phyloP scores from a whole-genome alignment of 1,139 yeast species.

The Pichia sp. region DNA sequence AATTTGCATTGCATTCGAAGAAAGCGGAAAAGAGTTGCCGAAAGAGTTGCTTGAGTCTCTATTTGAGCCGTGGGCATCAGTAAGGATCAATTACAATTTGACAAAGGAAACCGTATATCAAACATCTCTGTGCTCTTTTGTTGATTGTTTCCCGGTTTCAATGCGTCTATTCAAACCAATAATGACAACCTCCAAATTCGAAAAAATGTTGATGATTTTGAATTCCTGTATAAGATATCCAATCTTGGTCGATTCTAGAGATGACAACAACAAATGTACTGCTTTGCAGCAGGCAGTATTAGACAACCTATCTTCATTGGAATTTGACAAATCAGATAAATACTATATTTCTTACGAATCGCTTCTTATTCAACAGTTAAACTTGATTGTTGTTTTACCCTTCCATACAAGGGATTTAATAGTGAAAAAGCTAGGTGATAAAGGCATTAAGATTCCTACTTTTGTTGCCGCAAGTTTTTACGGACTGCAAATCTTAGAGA shows the following conservation, averaged over 20 bases:
- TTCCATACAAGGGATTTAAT: constrained; percentile 57
- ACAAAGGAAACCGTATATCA: constrained; percentile 46
- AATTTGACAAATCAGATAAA: constrained; percentile 19
- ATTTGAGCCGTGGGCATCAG: constrained; percentile 62
- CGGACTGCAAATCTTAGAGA: constrained; percentile 43
- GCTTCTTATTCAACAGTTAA: constrained; percentile 48
- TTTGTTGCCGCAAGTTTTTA: constrained; percentile 60
- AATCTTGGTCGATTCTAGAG: constrained; percentile 46
- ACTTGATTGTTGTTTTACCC: constrained; percentile 52
- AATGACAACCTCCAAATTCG: constrained; percentile 37
- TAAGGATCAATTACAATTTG: constrained; percentile 58
- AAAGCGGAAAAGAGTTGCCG: constrained; percentile 28
- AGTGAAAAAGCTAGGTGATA: constrained; percentile 31
- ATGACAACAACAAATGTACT: constrained; percentile 50
- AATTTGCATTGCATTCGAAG: constrained; percentile 38
- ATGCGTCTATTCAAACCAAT: constrained; percentile 36
- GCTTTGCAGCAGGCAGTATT: constrained; percentile 51
- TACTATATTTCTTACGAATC: constrained; percentile 40
- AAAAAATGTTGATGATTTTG: constrained; percentile 44
- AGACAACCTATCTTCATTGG: constrained; percentile 40
- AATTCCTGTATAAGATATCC: constrained; percentile 67
- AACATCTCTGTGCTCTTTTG: constrained; percentile 50
- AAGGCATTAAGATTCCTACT: constrained; percentile 45
- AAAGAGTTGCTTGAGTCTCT: constrained; percentile 39
- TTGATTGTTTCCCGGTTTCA: constrained; percentile 48